Percentiles rank a stretch among this genome's conserved stretches.
Conservation (phyloP, 2,329 filamentous ascomycete species). For the Pezicula carpinea region DNA sequence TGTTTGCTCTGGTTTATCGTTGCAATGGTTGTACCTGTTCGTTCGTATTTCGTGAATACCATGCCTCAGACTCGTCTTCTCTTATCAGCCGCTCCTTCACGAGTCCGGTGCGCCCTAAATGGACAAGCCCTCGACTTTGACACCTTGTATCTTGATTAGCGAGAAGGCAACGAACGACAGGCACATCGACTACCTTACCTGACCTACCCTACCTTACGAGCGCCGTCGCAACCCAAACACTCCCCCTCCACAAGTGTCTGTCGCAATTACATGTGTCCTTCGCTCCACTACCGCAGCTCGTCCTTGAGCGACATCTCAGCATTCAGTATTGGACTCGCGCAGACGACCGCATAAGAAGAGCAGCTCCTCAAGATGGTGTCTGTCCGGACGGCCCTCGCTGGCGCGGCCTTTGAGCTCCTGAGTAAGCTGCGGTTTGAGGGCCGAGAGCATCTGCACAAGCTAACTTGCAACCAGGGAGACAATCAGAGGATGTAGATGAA, state of each 20-base stretch:
- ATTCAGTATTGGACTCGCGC: slow-evolving; percentile 2
- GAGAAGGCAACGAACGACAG: background rate
- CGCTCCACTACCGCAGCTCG: slow-evolving; percentile 22
- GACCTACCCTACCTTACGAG: background rate
- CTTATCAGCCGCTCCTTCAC: no score
- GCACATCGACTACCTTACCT: background rate
- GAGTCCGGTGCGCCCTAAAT: no score
- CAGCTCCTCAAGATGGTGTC: slow-evolving; percentile 15
- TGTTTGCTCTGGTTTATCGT: no score
- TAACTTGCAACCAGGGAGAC: slow-evolving; percentile 23
- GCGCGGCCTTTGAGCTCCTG: slow-evolving; percentile 27
- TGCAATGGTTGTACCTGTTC: no score
- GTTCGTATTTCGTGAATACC: no score
- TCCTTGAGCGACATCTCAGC: slow-evolving; percentile 24
- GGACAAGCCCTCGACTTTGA: background rate
- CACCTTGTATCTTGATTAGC: slow-evolving; percentile 1
- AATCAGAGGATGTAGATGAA: slow-evolving; percentile 19
- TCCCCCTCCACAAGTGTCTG: background rate
- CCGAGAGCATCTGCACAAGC: slow-evolving; percentile 6
- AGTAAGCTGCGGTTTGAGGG: slow-evolving; percentile 22
- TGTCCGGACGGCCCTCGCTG: slow-evolving; percentile 18
- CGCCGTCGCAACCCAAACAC: background rate
- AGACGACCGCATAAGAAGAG: background rate
- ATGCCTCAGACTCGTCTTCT: no score
- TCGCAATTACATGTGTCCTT: slow-evolving; percentile 28